These are phyloP conservation scores for Tulasnella sp. DNA, from an alignment of 768 basidiomycete species.

Conservation along the genomic window DNA sequence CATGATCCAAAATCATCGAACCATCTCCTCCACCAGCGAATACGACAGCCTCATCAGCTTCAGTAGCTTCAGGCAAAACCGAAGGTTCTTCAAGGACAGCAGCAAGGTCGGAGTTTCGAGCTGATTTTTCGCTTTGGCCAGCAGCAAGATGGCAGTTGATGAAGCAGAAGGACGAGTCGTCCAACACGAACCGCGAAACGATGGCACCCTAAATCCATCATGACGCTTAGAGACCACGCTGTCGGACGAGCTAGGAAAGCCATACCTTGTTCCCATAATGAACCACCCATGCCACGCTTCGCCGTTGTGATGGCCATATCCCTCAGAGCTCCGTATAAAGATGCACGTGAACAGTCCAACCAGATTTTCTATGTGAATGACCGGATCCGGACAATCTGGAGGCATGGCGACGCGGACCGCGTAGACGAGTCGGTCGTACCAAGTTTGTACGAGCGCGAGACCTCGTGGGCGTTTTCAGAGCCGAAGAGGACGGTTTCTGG, in stretches of 20 bases:
- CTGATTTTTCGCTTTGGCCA: constrained; percentile 70
- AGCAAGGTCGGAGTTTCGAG: constrained; percentile 78
- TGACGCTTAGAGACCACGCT: background rate
- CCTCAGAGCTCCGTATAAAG: constrained; percentile 59
- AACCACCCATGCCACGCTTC: constrained; percentile 87
- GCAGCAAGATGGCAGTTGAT: constrained; percentile 98
- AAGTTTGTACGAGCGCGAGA: constrained; percentile 80
- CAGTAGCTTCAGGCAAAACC: constrained; percentile 39
- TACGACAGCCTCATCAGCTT: constrained; percentile 39
- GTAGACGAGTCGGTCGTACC: constrained; percentile 68
- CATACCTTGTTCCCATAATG: constrained; percentile 90
- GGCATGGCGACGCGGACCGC: constrained; percentile 70
- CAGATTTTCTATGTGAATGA: constrained; percentile 75
- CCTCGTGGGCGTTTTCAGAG: constrained; percentile 50
- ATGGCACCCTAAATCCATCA: constrained; percentile 59
- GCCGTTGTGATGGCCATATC: constrained; percentile 68
- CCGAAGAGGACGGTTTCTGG: constrained; percentile 73
- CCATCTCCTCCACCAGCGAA: constrained; percentile 91
- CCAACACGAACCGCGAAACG: constrained; percentile 77
- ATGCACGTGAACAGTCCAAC: constrained; percentile 73
- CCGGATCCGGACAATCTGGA: constrained; percentile 60
- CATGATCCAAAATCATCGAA: constrained; percentile 87
- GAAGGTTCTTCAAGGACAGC: constrained; percentile 75
- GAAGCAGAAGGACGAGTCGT: constrained; percentile 87
- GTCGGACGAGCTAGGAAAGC: background rate